Percentiles rank a stretch among this genome's conserved stretches.
Conservation (phyloP, 2,329 filamentous ascomycete genomes). For the Cordyceps javanica region DNA sequence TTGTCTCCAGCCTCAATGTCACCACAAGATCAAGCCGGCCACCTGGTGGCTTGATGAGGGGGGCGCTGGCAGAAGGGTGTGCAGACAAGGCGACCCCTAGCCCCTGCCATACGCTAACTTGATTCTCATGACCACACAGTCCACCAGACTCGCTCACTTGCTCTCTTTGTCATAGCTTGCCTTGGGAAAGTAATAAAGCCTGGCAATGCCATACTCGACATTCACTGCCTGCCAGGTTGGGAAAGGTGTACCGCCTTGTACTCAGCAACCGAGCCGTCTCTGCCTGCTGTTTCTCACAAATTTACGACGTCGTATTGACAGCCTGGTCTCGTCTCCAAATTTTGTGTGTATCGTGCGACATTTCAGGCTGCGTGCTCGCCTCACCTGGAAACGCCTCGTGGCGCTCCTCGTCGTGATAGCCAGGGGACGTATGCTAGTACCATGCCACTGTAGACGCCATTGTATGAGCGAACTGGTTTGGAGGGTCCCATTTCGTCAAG, state of each 20-base stretch:
- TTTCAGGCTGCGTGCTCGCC: neutral
- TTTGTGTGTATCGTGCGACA: neutral
- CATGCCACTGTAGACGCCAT: slow-evolving; percentile 9
- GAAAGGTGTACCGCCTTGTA: neutral
- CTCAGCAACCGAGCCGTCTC: neutral
- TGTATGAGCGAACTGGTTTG: neutral
- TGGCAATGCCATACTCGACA: neutral
- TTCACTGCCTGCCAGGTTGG: neutral
- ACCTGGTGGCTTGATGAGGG: slow-evolving; percentile 13
- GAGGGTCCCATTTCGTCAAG: neutral
- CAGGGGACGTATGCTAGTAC: neutral
- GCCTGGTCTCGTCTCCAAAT: neutral
- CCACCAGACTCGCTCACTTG: neutral
- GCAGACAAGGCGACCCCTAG: slow-evolving; percentile 12
- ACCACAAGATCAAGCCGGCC: slow-evolving; percentile 11
- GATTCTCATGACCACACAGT: neutral
- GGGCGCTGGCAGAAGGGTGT: slow-evolving; percentile 8
- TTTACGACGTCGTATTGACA: neutral
- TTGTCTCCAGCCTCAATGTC: slow-evolving; percentile 13
- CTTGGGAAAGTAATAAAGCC: neutral
- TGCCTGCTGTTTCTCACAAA: neutral
- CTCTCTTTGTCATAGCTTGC: slow-evolving; percentile 2
- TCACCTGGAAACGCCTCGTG: slow-evolving; percentile 9
- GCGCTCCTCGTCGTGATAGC: neutral
- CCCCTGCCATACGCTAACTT: neutral